Evolutionary conservation across 371 early-diverging fungal genomes (phyloP).

Genomic region (Phascolomyces articulosus): DNA sequence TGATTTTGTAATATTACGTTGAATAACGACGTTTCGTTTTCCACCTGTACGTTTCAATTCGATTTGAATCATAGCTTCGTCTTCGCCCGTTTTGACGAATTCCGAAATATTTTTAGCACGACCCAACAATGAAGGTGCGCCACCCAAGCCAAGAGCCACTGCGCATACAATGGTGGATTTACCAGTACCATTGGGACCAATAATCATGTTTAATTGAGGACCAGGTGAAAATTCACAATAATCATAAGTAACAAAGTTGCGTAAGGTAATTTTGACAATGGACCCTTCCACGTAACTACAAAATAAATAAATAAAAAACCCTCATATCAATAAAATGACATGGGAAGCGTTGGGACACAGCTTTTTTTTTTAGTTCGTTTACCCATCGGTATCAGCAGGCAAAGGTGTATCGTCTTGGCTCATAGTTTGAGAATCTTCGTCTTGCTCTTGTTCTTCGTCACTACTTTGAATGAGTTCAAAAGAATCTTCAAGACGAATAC

Average conservation of each 20-base stretch:
- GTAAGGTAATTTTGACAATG: constrained; percentile 79
- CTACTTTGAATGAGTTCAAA: background rate
- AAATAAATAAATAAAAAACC: background rate
- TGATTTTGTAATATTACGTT: constrained; percentile 68
- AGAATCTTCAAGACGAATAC: background rate
- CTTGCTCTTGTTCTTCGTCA: background rate
- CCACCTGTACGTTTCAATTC: constrained; percentile 63
- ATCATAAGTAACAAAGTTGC: constrained; percentile 94
- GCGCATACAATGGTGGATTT: constrained; percentile 98
- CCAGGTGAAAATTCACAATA: constrained; percentile 85
- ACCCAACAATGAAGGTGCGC: constrained; percentile 82
- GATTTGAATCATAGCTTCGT: constrained; percentile 80
- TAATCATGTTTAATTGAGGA: constrained; percentile 96
- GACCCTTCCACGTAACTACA: constrained; percentile 69
- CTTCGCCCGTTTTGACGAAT: constrained; percentile 90
- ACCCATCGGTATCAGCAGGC: constrained; percentile 4
- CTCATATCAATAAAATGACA: too few species aligned
- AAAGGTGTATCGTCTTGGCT: background rate
- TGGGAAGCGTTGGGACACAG: too few species aligned
- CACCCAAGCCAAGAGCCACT: constrained; percentile 95
- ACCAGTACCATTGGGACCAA: constrained; percentile 98
- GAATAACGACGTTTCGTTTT: constrained; percentile 60
- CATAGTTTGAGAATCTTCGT: background rate
- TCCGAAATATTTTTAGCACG: constrained; percentile 88
- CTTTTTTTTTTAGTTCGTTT: background rate